Base-by-base conservation (phyloP, 179 eudicot genomes). In the Monotropa hypopitys region DNA sequence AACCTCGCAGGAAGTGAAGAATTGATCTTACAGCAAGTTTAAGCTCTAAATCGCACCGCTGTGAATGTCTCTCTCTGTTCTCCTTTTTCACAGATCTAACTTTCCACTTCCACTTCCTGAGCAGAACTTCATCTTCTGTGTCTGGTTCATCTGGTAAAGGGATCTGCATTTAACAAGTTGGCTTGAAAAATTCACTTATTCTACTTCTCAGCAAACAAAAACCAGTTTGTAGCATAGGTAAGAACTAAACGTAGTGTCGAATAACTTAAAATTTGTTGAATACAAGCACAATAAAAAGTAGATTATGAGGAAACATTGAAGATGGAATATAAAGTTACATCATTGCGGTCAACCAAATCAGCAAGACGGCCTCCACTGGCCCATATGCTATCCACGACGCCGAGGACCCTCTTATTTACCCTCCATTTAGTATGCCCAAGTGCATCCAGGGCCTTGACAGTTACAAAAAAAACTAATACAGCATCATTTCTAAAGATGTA, bases 341-440 rank as follows among this genome's bases (percentile, higher is more conserved):
- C 96, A 83, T 88, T 85, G 38, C 96, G 93, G 72, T 91, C 95
- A 84, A 93, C 92, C 85, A 95, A 82, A 82, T 87, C 89, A 80
- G 87, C 99, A 81, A 95, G 86, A 69, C 86, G 51, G 51, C 98
- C 99, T 70, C 99, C 99, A 75, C 84, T 89, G 49, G 90, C 87
- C 99, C 99, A 95, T 82, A 95, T 86, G 77, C 89, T 89, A 81
- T 95, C 98, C 83, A 93, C 79, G 67, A 95, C 59, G 72, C 76
- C 42, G 26, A 93, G 92, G 73, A 95, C 95, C 81, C 85, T 91
- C 77, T 82, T 95, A 76, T 93, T 93, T 76, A 95, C 85, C 89
- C 93, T 93, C 99, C 99, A 95, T 86, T 85, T 95, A 50, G 90
- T 90, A 79, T 81, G 85, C 73, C 99, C 99, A 78, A 95, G 99